Evolutionary conservation across 2,329 filamentous ascomycete species (phyloP), one percentile per base, ranked within the genome.

Genomic region (Arthrinium puccinioides): DNA sequence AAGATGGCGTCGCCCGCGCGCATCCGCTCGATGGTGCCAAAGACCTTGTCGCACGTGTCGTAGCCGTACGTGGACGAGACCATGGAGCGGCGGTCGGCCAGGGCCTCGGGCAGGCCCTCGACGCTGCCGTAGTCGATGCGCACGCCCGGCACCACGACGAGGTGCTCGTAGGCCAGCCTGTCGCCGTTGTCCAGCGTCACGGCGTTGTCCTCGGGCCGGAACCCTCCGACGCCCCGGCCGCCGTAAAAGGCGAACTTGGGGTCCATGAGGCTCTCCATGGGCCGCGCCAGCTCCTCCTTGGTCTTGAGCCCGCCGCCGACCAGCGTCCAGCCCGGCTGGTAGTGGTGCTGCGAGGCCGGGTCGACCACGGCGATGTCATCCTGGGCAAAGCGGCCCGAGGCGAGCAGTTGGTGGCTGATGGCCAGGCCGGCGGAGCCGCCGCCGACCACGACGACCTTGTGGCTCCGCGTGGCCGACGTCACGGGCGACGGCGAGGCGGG

Each of bases 361-460:
- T 61, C 58, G 16, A 61, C 36, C 39, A 61, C 59, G 36, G 57
- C 58, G 30, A 61, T 55, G 21, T 60, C 58, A 24, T 54, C 51
- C 40, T 54, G 54, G 14, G 51, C 49, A 19, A 57, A 49, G 23
- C 46, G 44, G 5, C 41, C 38, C 14, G 48, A 45, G 13, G 48
- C 47, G 28, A 84, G 69, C 4, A 87, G 70, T 60, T 86, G 82
- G 50, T 84, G 79, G 49, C 76, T 77, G 50, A 83, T 72, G 2
- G 74, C 60, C 13, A 84, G 58, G 33, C 82, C 82, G 25, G 80
- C 82, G 10, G 74, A 66, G 21, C 82, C 82, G 36, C 73, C 80
- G 34, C 82, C 82, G 20, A 86, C 64, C 3, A 86, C 70, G 10
- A 84, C 76, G 13, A 85, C 66, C 50, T 72, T 79, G 65, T 85